phyloP scores from a whole-genome alignment of 139 green algal genomes.

The Pseudopediastrum boryanum region DNA sequence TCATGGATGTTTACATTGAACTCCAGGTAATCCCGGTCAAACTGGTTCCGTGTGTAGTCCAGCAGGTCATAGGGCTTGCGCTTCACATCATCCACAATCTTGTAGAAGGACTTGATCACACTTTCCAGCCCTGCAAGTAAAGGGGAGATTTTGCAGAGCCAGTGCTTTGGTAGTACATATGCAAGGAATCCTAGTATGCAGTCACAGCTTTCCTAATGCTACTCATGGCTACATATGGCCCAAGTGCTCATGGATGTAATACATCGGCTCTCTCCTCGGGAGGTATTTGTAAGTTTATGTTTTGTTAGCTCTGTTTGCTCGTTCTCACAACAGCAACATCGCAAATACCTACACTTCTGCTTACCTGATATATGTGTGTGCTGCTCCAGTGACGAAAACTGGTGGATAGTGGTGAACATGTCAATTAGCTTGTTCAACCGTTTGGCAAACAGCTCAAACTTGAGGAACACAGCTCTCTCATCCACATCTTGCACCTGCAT shows the following conservation, averaged over 20 bases:
- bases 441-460: slow-evolving; percentile 91
- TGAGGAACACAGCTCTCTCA: slow-evolving; percentile 80
- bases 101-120: slow-evolving; percentile 82
- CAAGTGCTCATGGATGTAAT: too few relatives aligned
- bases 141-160: too few relatives aligned
- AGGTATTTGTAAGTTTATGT: too few relatives aligned
- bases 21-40: slow-evolving; percentile 93
- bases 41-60: slow-evolving; percentile 84
- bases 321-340: too few relatives aligned
- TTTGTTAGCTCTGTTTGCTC: too few relatives aligned
- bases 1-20: slow-evolving; percentile 97
- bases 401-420: slow-evolving; percentile 89
- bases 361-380: slow-evolving; percentile 92
- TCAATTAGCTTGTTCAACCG: slow-evolving; percentile 85
- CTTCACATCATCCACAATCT: slow-evolving; percentile 90
- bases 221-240: too few relatives aligned
- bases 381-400: slow-evolving; percentile 84
- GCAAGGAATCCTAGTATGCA: too few relatives aligned
- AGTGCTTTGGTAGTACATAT: too few relatives aligned
- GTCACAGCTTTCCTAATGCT: too few relatives aligned
- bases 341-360: too few relatives aligned
- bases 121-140: slow-evolving; percentile 44
- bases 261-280: too few relatives aligned
- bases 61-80: slow-evolving; percentile 92
- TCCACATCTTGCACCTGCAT: too few relatives aligned